Base-by-base conservation (phyloP, 306 rosid species). In the Delonix regia region DNA sequence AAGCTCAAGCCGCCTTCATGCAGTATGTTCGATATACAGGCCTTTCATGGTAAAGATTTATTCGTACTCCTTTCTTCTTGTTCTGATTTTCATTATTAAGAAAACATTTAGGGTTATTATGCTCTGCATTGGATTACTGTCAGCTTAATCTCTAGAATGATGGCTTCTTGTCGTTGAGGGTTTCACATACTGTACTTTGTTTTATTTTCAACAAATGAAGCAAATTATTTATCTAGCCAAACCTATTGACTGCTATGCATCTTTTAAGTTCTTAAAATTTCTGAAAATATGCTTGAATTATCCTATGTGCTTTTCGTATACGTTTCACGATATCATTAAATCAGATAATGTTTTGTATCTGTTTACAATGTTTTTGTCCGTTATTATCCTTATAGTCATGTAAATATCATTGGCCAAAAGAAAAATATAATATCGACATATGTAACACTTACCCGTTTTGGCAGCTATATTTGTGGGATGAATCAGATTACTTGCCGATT, bases 401-500 rank as follows among this genome's bases (percentile, higher is more conserved):
- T 28, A 38, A 24, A 25, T 83, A 25, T n/a, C n/a, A n/a, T n/a
- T n/a, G n/a, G n/a, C n/a, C n/a, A n/a, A n/a, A n/a, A n/a, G n/a
- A n/a, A n/a, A n/a, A n/a, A n/a, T n/a, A n/a, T n/a, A n/a, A n/a
- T n/a, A n/a, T 47, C 12, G n/a, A 34, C 59, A n/a, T 41, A 34
- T 39, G 53, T 33, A 66, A 30, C 57, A 56, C 75, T 30, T 72
- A 68, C 80, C 60, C 45, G 19, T 65, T 79, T 67, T 57, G 74
- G 84, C 87, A 94, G 94, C 69, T 94, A 52, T 92, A 89, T 71
- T 74, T 90, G 33, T 94, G 97, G 97, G 97, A 94, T 36, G 92
- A 88, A 70, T 89, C 93, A 7, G 89, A 88, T 52, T 88, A 82
- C 74, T 71, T 90, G 63, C 93, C 93, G 2, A 68, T 89, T 76